A percentile compares a stretch with the other conserved stretches of the same genome.
Evolutionary conservation across 2,329 filamentous ascomycete species (phyloP).

Genomic region (Plenodomus tracheiphilus): DNA sequence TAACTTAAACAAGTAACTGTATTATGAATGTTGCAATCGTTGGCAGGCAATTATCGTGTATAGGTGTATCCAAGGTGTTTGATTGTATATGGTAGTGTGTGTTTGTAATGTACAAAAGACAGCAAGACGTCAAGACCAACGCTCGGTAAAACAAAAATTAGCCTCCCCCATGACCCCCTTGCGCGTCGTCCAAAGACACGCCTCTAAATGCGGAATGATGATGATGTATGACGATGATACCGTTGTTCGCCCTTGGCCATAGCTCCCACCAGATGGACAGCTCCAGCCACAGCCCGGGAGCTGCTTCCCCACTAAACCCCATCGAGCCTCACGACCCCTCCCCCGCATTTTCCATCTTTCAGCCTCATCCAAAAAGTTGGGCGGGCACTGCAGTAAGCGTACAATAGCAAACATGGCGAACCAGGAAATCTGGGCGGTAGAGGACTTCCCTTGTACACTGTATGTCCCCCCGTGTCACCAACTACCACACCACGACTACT

Average conservation of each 20-base stretch:
- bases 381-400: neutral
- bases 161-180: neutral
- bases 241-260: slow-evolving; percentile 15
- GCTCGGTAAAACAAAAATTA: neutral
- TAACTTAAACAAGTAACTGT: no score
- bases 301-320: slow-evolving; percentile 7
- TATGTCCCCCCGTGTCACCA: slow-evolving; percentile 15
- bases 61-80: no score
- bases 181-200: neutral
- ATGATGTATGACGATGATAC: slow-evolving; percentile 30
- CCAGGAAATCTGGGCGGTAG: slow-evolving; percentile 12
- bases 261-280: slow-evolving; percentile 10
- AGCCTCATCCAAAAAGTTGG: slow-evolving; percentile 12
- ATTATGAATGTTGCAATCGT: no score
- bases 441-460: slow-evolving; percentile 47
- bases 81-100: neutral
- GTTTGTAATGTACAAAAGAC: neutral
- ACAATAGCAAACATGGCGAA: slow-evolving; percentile 16
- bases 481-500: neutral
- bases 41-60: no score
- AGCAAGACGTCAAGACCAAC: neutral
- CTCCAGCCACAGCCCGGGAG: neutral
- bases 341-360: slow-evolving; percentile 21
- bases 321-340: slow-evolving; percentile 6
- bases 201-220: slow-evolving; percentile 7